Percentiles rank a stretch among this genome's conserved stretches.
These are phyloP conservation scores for Blastomyces gilchristii DNA, from an alignment of 2,329 filamentous ascomycete species.

Conservation along the genomic window DNA sequence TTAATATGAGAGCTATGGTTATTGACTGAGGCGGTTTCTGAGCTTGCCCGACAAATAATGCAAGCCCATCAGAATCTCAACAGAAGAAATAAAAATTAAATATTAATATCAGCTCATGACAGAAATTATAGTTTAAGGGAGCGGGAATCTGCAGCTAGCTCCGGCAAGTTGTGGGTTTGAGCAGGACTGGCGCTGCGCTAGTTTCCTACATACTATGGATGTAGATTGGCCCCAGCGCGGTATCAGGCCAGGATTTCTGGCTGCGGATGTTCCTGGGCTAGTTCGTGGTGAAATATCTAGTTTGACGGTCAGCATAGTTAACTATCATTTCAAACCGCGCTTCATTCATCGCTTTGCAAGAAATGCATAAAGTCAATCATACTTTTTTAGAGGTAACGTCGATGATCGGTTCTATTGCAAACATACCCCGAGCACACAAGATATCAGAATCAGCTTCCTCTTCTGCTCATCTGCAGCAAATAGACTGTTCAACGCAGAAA, in stretches of 20 bases:
- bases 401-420: neutral
- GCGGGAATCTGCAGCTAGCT: neutral
- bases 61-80: neutral
- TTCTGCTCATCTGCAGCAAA: neutral
- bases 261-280: neutral
- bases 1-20: too few species aligned
- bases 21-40: too few species aligned
- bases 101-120: neutral
- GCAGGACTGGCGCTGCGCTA: neutral
- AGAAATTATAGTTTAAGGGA: neutral
- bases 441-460: neutral
- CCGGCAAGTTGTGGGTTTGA: neutral
- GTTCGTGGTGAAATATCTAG: neutral
- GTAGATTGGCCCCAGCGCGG: too few species aligned
- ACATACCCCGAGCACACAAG: neutral
- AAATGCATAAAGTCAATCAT: neutral
- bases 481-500: neutral
- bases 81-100: neutral
- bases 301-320: neutral
- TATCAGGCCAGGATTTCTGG: neutral
- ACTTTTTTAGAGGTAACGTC: neutral
- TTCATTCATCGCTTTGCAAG: neutral
- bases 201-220: too few species aligned
- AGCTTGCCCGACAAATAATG: too few species aligned
- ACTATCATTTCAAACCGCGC: too few species aligned